Evolutionary conservation across 805 yeast genomes (phyloP).

Genomic region (Lachancea kluyveri): DNA sequence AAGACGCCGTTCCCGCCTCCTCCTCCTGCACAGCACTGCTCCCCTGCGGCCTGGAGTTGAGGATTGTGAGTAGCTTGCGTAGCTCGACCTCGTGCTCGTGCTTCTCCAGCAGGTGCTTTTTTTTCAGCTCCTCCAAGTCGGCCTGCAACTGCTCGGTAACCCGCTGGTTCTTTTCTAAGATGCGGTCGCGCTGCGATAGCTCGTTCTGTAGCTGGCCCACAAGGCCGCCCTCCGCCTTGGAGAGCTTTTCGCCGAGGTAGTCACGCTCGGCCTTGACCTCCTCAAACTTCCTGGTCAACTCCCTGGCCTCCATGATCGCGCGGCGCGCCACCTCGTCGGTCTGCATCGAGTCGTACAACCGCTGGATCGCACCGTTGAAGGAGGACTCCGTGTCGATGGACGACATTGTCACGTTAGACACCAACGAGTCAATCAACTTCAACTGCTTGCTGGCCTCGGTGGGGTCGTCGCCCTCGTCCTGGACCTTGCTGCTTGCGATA

Average conservation of each 20-base stretch:
- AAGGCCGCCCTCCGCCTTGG: slow-evolving; percentile 77
- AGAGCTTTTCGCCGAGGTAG: slow-evolving; percentile 57
- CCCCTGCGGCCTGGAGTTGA: slow-evolving; percentile 40
- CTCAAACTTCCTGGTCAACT: slow-evolving; percentile 46
- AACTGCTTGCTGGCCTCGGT: slow-evolving; percentile 28
- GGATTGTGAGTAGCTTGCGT: slow-evolving; percentile 61
- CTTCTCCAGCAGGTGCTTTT: slow-evolving; percentile 53
- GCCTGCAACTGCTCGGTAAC: slow-evolving; percentile 52
- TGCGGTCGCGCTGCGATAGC: slow-evolving; percentile 60
- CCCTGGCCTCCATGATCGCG: slow-evolving; percentile 58
- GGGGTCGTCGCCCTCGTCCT: slow-evolving; percentile 21
- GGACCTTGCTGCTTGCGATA: slow-evolving; percentile 23
- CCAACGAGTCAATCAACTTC: slow-evolving; percentile 63
- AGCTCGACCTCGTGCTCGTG: slow-evolving; percentile 73
- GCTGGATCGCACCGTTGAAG: slow-evolving; percentile 74
- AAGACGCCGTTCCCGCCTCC: slow-evolving; percentile 14
- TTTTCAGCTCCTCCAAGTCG: slow-evolving; percentile 65
- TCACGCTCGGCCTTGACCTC: slow-evolving; percentile 48
- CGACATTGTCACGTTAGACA: slow-evolving; percentile 59
- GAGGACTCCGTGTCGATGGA: slow-evolving; percentile 52
- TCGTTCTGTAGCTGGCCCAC: slow-evolving; percentile 63
- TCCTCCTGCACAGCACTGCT: slow-evolving; percentile 5
- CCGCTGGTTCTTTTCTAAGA: slow-evolving; percentile 58
- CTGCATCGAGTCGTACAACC: slow-evolving; percentile 65
- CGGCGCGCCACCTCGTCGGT: slow-evolving; percentile 86